Percentiles rank a stretch among this genome's conserved stretches.
Conservation (phyloP, 164 flowering plant species). For the Magnolia officinalis region DNA sequence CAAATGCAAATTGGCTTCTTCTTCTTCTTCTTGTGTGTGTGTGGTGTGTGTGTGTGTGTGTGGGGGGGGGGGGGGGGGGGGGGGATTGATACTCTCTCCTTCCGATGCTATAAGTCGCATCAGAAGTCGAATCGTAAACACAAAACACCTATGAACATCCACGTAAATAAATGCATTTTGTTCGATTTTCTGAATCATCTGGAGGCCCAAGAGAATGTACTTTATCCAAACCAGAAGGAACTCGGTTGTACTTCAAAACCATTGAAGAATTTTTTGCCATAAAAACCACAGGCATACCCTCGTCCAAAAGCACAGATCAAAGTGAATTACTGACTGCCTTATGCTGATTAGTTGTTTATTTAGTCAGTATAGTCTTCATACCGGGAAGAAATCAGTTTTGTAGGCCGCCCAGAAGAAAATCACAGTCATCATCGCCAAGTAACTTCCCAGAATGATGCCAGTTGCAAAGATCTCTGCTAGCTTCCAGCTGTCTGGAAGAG, state of each 20-base stretch:
- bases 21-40: too few relatives aligned
- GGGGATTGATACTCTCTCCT: too few relatives aligned
- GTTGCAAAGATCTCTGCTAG: conserved; percentile 82
- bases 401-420: conserved; percentile 92
- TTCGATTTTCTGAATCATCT: neutral
- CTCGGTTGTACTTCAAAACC: neutral
- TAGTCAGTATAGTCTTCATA: conserved; percentile 21
- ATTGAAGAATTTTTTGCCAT: neutral
- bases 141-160: neutral
- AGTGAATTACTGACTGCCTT: neutral
- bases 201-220: neutral
- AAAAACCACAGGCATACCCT: neutral
- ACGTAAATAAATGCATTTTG: neutral
- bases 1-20: neutral
- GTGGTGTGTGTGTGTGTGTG: too few relatives aligned
- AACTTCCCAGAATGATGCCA: conserved; percentile 79
- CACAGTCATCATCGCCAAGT: conserved; percentile 91
- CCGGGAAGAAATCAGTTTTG: conserved; percentile 84
- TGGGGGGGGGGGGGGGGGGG: too few relatives aligned
- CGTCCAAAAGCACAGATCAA: neutral
- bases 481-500: conserved; percentile 90
- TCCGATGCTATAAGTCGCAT: neutral
- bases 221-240: neutral
- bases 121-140: neutral
- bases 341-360: neutral